Evolutionary conservation across 805 yeast species (phyloP).

Genomic region (Priceomyces haplophilus): DNA sequence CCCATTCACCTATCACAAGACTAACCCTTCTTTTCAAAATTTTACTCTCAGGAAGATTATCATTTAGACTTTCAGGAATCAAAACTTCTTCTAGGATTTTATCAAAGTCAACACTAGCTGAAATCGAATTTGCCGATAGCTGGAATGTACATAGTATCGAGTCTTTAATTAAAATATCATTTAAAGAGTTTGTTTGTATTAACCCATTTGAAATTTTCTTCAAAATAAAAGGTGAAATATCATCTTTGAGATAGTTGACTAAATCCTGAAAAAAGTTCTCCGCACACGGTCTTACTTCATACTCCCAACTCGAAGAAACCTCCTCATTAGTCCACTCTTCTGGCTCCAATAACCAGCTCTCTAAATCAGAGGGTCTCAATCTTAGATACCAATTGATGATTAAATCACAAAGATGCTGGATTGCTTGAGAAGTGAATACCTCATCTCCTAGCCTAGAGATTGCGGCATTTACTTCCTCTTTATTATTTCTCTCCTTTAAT

Average conservation of each 20-base stretch:
- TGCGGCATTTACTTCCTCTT: constrained; percentile 59
- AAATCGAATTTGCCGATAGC: constrained; percentile 63
- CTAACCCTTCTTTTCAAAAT: constrained; percentile 77
- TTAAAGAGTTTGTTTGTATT: constrained; percentile 25
- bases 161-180: constrained; percentile 67
- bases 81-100: constrained; percentile 55
- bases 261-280: constrained; percentile 80
- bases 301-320: constrained; percentile 73
- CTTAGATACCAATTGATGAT: constrained; percentile 72
- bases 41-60: constrained; percentile 46
- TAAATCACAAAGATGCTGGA: constrained; percentile 59
- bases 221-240: constrained; percentile 53
- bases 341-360: constrained; percentile 80
- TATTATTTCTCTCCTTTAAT: constrained; percentile 61
- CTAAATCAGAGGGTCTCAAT: constrained; percentile 71
- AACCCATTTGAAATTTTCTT: constrained; percentile 52
- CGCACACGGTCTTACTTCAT: constrained; percentile 80
- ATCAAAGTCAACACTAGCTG: constrained; percentile 67
- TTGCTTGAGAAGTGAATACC: constrained; percentile 56
- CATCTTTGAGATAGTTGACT: constrained; percentile 57
- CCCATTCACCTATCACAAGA: constrained; percentile 78
- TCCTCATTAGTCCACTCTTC: constrained; percentile 93
- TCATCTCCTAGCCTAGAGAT: constrained; percentile 48
- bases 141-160: constrained; percentile 82
- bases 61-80: constrained; percentile 60